Evolutionary conservation across 1,139 yeast species (phyloP).

Genomic region (Geotrichum phurueaensis): DNA sequence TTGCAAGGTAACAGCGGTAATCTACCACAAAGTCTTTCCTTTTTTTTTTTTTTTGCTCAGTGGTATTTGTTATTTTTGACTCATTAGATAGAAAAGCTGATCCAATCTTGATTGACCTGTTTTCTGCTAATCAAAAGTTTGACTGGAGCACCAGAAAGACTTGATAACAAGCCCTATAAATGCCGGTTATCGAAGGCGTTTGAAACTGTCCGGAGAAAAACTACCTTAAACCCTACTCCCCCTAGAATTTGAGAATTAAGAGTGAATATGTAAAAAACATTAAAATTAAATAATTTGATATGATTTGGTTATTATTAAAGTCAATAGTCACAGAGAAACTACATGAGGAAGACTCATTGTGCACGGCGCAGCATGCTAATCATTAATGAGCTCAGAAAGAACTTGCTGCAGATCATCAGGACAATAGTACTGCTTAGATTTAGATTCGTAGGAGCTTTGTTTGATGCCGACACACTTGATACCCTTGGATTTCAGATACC

Average conservation of each 20-base stretch:
- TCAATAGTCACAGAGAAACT: neutral
- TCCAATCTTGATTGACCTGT: neutral
- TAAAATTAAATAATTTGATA: neutral
- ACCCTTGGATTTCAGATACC: conserved; percentile 6
- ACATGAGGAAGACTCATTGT: neutral
- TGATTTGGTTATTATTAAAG: neutral
- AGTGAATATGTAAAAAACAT: neutral
- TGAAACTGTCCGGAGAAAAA: neutral
- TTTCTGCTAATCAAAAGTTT: neutral
- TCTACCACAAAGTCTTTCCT: neutral
- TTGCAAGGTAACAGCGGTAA: neutral
- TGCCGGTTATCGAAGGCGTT: neutral
- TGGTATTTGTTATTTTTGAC: neutral
- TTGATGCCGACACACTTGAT: conserved; percentile 10
- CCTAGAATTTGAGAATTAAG: neutral
- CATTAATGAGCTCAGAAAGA: neutral
- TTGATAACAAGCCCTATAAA: neutral
- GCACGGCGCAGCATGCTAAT: neutral
- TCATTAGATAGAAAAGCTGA: neutral
- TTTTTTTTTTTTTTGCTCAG: neutral
- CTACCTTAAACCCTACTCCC: neutral
- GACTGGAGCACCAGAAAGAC: neutral
- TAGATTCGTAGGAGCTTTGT: neutral
- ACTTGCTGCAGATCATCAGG: neutral
- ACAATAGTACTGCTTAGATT: neutral